Evolutionary conservation across 2,329 filamentous ascomycete genomes (phyloP).

Genomic region (Fusarium annulatum): DNA sequence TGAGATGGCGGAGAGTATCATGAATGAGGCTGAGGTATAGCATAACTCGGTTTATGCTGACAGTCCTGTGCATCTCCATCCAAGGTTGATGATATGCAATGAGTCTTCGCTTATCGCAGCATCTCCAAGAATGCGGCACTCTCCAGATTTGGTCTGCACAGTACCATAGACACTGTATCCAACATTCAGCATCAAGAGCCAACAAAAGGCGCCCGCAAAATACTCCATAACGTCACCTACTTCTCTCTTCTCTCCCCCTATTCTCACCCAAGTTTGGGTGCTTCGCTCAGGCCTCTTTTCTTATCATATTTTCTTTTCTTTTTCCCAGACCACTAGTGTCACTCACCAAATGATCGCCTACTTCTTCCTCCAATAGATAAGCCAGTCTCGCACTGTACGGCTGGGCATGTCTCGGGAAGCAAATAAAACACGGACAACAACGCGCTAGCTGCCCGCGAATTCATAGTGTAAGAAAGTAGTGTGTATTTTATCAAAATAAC

Average conservation of each 20-base stretch:
- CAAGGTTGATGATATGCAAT: neutral
- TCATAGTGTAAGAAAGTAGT: neutral
- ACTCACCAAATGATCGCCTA: neutral
- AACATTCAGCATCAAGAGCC: neutral
- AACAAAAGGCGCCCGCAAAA: neutral
- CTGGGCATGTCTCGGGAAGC: neutral
- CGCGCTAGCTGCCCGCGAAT: neutral
- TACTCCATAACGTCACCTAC: neutral
- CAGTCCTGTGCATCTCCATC: neutral
- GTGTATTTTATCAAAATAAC: neutral
- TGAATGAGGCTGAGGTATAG: neutral
- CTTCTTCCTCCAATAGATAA: neutral
- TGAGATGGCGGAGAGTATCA: neutral
- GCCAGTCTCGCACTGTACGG: neutral
- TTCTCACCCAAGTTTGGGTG: neutral
- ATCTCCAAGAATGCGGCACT: neutral
- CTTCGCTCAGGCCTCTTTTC: neutral
- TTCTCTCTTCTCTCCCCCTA: neutral
- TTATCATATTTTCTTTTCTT: neutral
- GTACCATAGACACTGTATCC: neutral
- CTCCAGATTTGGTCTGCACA: neutral
- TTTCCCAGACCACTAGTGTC: neutral
- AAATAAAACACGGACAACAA: neutral
- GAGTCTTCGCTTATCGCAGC: neutral
- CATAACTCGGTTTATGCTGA: neutral